phyloP scores from a whole-genome alignment of 2,329 filamentous ascomycete species.

The Colletotrichum ledebouriae region DNA sequence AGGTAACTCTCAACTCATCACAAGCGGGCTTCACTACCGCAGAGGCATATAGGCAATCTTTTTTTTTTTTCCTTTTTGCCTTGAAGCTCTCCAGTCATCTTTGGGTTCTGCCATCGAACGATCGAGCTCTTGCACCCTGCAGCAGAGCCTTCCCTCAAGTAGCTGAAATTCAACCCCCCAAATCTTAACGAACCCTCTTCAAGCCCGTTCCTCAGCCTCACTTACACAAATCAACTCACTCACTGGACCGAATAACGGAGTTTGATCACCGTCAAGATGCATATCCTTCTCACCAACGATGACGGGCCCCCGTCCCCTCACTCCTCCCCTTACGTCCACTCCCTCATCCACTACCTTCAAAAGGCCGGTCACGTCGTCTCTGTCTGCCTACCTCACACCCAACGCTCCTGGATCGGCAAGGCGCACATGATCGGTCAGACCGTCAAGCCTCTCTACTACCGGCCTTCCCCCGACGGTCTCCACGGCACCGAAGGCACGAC shows the following conservation, averaged over 20 bases:
- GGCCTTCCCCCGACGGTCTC: constrained; percentile 60
- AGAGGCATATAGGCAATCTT: not conserved
- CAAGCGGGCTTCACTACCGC: not conserved
- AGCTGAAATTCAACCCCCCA: constrained; percentile 11
- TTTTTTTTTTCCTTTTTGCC: too few species aligned
- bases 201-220: not conserved
- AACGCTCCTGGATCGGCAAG: constrained; percentile 98
- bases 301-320: constrained; percentile 84
- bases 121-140: not conserved
- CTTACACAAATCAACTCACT: not conserved
- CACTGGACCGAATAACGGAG: not conserved
- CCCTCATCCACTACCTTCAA: constrained; percentile 78
- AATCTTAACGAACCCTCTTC: not conserved
- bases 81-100: not conserved
- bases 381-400: constrained; percentile 89
- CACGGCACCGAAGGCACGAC: constrained; percentile 72
- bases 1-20: constrained; percentile 33
- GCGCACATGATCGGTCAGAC: constrained; percentile 95
- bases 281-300: constrained; percentile 80
- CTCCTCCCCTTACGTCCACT: constrained; percentile 85
- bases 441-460: constrained; percentile 87
- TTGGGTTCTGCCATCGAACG: constrained; percentile 4
- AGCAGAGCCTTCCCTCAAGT: constrained; percentile 20
- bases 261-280: constrained; percentile 58
- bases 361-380: constrained; percentile 87